These are phyloP conservation scores for Neurospora intermedia DNA, from an alignment of 495 filamentous ascomycete species.

Conservation along the genomic window DNA sequence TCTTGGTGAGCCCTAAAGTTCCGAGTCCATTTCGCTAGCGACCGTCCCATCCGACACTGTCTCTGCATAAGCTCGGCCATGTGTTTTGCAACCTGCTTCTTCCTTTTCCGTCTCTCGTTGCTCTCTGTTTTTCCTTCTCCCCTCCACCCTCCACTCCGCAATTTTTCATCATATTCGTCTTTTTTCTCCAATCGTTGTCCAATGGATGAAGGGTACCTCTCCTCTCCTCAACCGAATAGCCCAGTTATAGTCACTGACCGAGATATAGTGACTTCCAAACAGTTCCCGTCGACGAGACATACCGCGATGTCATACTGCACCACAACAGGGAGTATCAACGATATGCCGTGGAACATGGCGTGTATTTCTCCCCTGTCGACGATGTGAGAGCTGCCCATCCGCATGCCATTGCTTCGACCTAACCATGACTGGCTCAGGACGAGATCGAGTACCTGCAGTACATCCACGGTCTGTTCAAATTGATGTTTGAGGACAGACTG, in stretches of 20 bases:
- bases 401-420: slow-evolving; percentile 10
- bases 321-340: slow-evolving; percentile 63
- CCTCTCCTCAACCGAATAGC: not conserved
- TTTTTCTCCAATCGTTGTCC: not conserved
- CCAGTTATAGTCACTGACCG: slow-evolving; percentile 10
- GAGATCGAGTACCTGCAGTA: slow-evolving; percentile 67
- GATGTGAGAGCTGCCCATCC: slow-evolving; percentile 46
- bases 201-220: slow-evolving; percentile 22
- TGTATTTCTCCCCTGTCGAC: slow-evolving; percentile 76
- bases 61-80: not conserved
- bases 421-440: slow-evolving; percentile 41
- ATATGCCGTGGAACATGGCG: slow-evolving; percentile 58
- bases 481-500: slow-evolving; percentile 62
- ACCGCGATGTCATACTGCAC: slow-evolving; percentile 52
- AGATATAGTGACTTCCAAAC: slow-evolving; percentile 25
- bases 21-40: slow-evolving; percentile 3
- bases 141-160: not conserved
- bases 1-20: slow-evolving; percentile 12
- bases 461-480: slow-evolving; percentile 60
- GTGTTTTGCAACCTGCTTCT: not conserved
- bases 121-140: not conserved
- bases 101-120: not conserved
- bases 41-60: not conserved
- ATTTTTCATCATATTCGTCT: not conserved
- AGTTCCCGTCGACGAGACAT: slow-evolving; percentile 45